phyloP scores from a whole-genome alignment of 495 filamentous ascomycete genomes.

The Tuber indicum region DNA sequence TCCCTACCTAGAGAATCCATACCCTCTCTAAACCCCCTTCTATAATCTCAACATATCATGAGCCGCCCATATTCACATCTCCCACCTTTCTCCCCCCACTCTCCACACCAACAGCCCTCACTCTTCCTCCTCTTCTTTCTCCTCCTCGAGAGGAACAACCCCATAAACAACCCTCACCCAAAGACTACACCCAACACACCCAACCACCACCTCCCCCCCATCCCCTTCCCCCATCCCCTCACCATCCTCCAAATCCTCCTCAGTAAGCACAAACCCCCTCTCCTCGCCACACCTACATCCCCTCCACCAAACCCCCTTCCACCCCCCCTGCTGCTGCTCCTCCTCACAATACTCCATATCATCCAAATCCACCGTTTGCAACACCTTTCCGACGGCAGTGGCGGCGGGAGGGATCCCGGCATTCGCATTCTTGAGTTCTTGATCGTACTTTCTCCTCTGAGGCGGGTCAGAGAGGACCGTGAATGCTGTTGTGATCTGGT shows the following conservation, averaged over 20 bases:
- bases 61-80: neutral
- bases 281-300: conserved; percentile 75
- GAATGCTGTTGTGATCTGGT: conserved; percentile 74
- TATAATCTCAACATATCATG: neutral
- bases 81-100: neutral
- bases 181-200: conserved; percentile 74
- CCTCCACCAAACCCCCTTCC: conserved; percentile 56
- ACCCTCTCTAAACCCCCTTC: neutral
- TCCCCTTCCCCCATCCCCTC: conserved; percentile 43
- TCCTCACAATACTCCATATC: conserved; percentile 57
- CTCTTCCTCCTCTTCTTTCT: neutral
- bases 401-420: neutral
- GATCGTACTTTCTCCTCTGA: conserved; percentile 62
- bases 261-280: conserved; percentile 61
- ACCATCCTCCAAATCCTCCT: conserved; percentile 64
- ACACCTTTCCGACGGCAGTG: conserved; percentile 44
- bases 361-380: conserved; percentile 79
- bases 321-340: conserved; percentile 29
- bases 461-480: conserved; percentile 57
- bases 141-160: conserved; percentile 50
- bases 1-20: neutral
- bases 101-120: neutral
- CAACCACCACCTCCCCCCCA: conserved; percentile 64
- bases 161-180: conserved; percentile 71
- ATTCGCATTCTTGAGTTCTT: conserved; percentile 4